Evolutionary conservation across 78 protist genomes (phyloP).

Genomic region (Dictyostelium capitatum): DNA sequence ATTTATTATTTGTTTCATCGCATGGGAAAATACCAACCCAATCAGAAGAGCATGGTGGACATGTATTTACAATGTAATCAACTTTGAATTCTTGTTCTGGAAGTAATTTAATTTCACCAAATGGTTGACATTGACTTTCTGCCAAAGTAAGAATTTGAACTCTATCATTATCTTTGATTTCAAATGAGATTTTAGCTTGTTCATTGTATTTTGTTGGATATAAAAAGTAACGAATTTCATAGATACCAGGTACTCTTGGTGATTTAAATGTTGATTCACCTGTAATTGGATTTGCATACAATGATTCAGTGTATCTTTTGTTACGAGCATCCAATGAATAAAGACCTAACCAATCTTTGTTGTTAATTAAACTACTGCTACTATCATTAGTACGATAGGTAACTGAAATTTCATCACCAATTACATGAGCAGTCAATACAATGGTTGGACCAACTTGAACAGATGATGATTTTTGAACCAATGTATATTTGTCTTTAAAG

Average conservation of each 20-base stretch:
- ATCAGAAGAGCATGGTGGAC: conserved; percentile 37
- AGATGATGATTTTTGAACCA: conserved; percentile 5
- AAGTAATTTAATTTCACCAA: background rate
- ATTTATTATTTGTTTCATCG: conserved; percentile 50
- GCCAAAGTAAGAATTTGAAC: background rate
- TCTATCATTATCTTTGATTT: conserved; percentile 25
- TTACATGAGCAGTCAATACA: conserved; percentile 12
- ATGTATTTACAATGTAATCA: conserved; percentile 56
- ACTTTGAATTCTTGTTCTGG: conserved; percentile 45
- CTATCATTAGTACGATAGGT: background rate
- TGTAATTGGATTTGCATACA: conserved; percentile 4
- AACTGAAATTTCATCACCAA: conserved; percentile 56
- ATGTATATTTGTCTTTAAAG: conserved; percentile 45
- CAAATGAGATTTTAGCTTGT: conserved; percentile 42
- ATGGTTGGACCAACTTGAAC: conserved; percentile 47
- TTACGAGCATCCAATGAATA: conserved; percentile 31
- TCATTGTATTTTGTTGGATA: conserved; percentile 79
- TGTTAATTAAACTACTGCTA: background rate
- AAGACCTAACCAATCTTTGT: conserved; percentile 65
- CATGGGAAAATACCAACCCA: conserved; percentile 67
- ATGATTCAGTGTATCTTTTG: conserved; percentile 32
- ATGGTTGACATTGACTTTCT: background rate
- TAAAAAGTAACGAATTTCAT: conserved; percentile 54
- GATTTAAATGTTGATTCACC: conserved; percentile 30
- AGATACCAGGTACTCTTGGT: conserved; percentile 67